A percentile compares a stretch with the other conserved stretches of the same genome.
phyloP scores from a whole-genome alignment of 495 filamentous ascomycete species.

The Pseudomonodictys pantanalensis region DNA sequence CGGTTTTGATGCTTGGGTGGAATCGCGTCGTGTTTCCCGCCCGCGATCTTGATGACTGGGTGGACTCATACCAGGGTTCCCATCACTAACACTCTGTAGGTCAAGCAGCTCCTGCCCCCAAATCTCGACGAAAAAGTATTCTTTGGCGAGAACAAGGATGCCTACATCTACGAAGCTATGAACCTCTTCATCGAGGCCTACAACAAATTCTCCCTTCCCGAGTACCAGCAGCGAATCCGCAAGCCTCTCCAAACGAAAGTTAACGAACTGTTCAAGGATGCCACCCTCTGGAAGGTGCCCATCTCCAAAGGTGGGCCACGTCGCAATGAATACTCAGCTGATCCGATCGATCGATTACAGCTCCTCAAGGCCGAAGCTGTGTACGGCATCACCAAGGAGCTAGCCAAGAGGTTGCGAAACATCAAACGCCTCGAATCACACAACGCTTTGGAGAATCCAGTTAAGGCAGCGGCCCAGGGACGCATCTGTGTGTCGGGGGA shows the following conservation, averaged over 20 bases:
- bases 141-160: too few species aligned
- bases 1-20: too few species aligned
- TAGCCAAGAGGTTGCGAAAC: background rate
- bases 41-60: too few species aligned
- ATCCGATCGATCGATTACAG: background rate
- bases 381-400: background rate
- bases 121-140: too few species aligned
- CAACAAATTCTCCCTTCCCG: background rate
- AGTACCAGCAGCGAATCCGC: background rate
- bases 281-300: background rate
- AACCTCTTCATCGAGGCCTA: background rate
- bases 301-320: background rate
- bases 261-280: background rate
- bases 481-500: background rate
- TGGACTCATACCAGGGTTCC: too few species aligned
- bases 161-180: background rate
- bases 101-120: too few species aligned
- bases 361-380: background rate
- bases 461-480: constrained; percentile 12
- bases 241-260: background rate
- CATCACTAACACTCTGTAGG: too few species aligned
- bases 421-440: background rate
- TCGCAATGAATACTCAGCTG: background rate
- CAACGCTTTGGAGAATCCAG: background rate
- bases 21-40: too few species aligned